A percentile compares a stretch with the other conserved stretches of the same genome.
phyloP scores from a whole-genome alignment of 2,329 filamentous ascomycete genomes.

The Graphium sp. region DNA sequence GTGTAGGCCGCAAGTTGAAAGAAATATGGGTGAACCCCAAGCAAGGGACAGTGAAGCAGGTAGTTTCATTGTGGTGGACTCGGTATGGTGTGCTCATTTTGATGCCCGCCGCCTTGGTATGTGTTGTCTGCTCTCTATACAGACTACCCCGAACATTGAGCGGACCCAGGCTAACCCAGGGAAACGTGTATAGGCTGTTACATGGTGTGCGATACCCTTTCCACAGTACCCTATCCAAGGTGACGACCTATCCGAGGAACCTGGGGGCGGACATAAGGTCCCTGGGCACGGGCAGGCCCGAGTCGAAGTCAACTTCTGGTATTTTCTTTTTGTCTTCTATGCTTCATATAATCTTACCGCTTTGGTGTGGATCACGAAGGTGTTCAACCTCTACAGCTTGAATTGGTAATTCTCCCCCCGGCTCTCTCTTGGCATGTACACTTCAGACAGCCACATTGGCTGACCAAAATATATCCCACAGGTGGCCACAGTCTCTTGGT shows the following conservation, averaged over 20 bases:
- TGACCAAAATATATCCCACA: no score
- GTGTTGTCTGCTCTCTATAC: conserved; percentile 10
- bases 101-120: conserved; percentile 41
- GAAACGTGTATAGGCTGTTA: conserved; percentile 33
- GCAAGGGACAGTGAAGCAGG: conserved; percentile 37
- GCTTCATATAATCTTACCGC: conserved; percentile 52
- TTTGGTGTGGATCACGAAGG: conserved; percentile 54
- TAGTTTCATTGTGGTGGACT: conserved; percentile 46
- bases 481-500: conserved; percentile 46
- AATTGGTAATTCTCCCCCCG: conserved; percentile 33
- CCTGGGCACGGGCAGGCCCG: conserved; percentile 47
- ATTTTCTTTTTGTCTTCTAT: conserved; percentile 55
- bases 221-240: conserved; percentile 40
- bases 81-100: conserved; percentile 44
- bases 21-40: conserved; percentile 46
- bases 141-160: no score
- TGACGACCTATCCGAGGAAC: conserved; percentile 15
- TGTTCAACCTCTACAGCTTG: conserved; percentile 54
- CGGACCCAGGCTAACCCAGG: no score
- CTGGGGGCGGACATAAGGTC: conserved; percentile 19
- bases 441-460: conserved; percentile 1
- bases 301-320: conserved; percentile 55
- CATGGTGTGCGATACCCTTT: conserved; percentile 49
- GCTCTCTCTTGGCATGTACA: neutral
- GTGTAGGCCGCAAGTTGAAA: conserved; percentile 15